phyloP scores from a whole-genome alignment of 2,329 filamentous ascomycete species.

The Grosmannia clavigera region DNA sequence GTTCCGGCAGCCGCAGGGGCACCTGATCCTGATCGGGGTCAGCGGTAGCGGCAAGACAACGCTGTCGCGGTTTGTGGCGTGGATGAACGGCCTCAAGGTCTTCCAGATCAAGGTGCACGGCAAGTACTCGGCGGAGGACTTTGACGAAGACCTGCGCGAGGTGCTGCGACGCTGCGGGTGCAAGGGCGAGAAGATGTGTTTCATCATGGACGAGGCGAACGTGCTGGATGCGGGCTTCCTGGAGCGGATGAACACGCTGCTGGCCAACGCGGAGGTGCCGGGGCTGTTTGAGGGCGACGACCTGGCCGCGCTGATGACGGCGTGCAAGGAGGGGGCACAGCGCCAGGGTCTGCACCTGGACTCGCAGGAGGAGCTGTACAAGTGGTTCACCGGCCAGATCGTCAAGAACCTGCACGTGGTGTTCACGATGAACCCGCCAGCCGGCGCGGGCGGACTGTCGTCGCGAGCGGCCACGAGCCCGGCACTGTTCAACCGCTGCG shows the following conservation, averaged over 20 bases:
- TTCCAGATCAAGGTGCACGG: slow-evolving; percentile 99
- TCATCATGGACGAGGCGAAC: slow-evolving; percentile 99
- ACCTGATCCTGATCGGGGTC: slow-evolving; percentile 96
- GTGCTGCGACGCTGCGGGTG: slow-evolving; percentile 89
- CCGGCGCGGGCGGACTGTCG: slow-evolving; percentile 67
- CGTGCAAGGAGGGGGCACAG: slow-evolving; percentile 96
- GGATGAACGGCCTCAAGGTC: slow-evolving; percentile 99
- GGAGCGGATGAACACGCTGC: slow-evolving; percentile 96
- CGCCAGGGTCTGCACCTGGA: slow-evolving; percentile 89
- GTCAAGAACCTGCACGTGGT: slow-evolving; percentile 98
- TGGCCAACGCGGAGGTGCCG: slow-evolving; percentile 98
- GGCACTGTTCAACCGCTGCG: slow-evolving; percentile 97
- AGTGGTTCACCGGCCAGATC: slow-evolving; percentile 99
- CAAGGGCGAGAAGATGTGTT: slow-evolving; percentile 98
- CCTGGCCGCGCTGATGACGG: slow-evolving; percentile 95
- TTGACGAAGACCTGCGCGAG: slow-evolving; percentile 91
- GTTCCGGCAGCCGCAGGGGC: slow-evolving; percentile 94
- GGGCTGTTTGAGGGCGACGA: slow-evolving; percentile 99
- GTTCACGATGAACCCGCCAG: slow-evolving; percentile 97
- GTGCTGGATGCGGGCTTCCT: slow-evolving; percentile 97
- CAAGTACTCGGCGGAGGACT: slow-evolving; percentile 96
- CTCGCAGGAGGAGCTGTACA: slow-evolving; percentile 98
- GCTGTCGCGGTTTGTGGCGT: slow-evolving; percentile 91
- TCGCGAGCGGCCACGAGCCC: slow-evolving; percentile 97
- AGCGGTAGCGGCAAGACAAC: slow-evolving; percentile 99